Conservation (phyloP, 495 filamentous ascomycete species). For the Aspergillus olivimuriae region DNA sequence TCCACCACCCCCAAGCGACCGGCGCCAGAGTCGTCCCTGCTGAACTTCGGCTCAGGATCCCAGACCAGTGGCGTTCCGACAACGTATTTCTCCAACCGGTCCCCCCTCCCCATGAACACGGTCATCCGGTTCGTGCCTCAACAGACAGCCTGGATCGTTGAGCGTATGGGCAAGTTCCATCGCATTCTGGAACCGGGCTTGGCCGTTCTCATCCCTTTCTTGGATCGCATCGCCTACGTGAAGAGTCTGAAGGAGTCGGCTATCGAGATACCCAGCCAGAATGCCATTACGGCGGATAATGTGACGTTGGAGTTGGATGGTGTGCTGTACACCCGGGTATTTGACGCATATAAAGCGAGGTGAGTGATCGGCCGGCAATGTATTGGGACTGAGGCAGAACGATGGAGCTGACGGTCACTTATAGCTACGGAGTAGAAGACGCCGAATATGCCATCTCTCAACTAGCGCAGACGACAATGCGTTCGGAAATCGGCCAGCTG, state of each 20-base stretch:
- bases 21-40: conserved; percentile 31
- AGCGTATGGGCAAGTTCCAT: conserved; percentile 97
- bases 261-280: conserved; percentile 93
- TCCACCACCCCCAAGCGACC: conserved; percentile 25
- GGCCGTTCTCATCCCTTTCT: conserved; percentile 79
- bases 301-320: conserved; percentile 95
- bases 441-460: conserved; percentile 98
- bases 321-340: conserved; percentile 88
- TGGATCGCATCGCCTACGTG: conserved; percentile 96
- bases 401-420: no score
- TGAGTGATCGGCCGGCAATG: conserved; percentile 25
- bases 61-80: conserved; percentile 22
- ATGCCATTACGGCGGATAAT: conserved; percentile 96
- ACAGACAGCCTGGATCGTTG: conserved; percentile 98
- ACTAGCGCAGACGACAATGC: conserved; percentile 97
- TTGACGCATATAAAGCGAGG: conserved; percentile 97
- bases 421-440: conserved; percentile 94
- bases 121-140: conserved; percentile 96
- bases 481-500: conserved; percentile 92
- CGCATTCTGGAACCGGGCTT: conserved; percentile 87
- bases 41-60: conserved; percentile 16
- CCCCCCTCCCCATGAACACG: conserved; percentile 80
- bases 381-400: no score
- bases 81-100: conserved; percentile 54
- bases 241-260: conserved; percentile 94